Evolutionary conservation across 345 rosid genomes (phyloP), one percentile per base, ranked within the genome.

Genomic region (Cardamine chenopodiifolia): DNA sequence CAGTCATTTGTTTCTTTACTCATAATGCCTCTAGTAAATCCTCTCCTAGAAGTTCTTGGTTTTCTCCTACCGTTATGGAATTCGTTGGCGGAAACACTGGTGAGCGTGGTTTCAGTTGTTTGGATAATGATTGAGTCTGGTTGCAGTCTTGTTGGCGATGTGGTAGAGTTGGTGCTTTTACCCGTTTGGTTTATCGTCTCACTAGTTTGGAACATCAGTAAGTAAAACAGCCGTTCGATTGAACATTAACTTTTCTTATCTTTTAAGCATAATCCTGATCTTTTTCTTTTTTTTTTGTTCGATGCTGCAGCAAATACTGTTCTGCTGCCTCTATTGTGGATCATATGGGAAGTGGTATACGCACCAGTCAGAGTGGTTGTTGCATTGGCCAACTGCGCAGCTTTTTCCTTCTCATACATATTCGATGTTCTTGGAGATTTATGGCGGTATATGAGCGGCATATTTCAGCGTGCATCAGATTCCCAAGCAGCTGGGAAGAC

Each of bases 1-100:
- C 78, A 84, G 75, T 87, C 98, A 14, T 92, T 86, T 78, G 79
- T 88, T 32, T 82, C 91, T 17, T 74, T 85, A 69, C 75, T 92
- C 59, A 52, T 84, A 18, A 80, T 86, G 73, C 98, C 97, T 58
- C 25, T 92, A 12, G 82, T 79, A 18, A 86, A 72, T 68, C 91
- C 93, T 8, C 70, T 88, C 35, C 39, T 78, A 62, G 89, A 84
- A 22, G 8, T 80, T 60, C 73, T 83, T 31, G 79, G 71, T 48
- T 70, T 78, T 73, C 81, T 96, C 60, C 78, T 87, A 52, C 99
- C 99, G 3, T 3, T 84, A 34, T 90, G 98, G 94, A 84, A 81
- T 58, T 76, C 77, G 49, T 57, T 83, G 55, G 75, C 84, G 39
- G 84, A 86, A 70, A 79, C 83, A 14, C 84, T 69, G 9, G 86